A percentile compares a stretch with the other conserved stretches of the same genome.
Conservation (phyloP, 495 filamentous ascomycete genomes). For the Cercophora sp. region DNA sequence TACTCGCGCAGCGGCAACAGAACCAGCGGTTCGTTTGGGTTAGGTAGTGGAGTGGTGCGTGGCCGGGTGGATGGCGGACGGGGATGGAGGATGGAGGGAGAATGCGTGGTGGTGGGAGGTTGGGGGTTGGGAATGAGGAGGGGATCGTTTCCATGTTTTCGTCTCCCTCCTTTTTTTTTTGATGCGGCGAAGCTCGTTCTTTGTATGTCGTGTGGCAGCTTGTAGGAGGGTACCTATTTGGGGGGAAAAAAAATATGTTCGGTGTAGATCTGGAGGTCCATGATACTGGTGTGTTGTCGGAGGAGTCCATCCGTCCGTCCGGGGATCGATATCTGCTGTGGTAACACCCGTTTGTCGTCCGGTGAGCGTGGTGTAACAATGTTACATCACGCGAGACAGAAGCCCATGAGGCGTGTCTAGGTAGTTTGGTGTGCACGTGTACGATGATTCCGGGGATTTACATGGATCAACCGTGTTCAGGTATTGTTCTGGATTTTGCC, state of each 20-base stretch:
- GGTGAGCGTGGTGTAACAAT: no score
- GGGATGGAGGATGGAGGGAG: background rate
- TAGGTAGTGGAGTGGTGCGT: background rate
- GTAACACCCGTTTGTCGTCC: no score
- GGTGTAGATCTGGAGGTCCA: no score
- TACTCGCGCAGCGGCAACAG: slow-evolving; percentile 23
- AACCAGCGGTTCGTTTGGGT: slow-evolving; percentile 27
- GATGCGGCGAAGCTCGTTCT: background rate
- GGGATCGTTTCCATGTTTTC: no score
- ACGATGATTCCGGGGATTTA: no score
- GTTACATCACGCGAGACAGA: no score
- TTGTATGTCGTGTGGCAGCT: background rate
- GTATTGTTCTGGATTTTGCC: no score
- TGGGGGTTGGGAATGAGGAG: slow-evolving; percentile 25
- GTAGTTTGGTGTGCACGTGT: no score
- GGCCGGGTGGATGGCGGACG: slow-evolving; percentile 2
- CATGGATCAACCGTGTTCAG: no score
- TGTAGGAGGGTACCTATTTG: background rate
- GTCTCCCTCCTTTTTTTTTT: no score
- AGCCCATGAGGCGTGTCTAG: no score
- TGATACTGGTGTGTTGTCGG: background rate
- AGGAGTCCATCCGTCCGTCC: background rate
- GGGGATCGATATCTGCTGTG: background rate
- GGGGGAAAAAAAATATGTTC: background rate
- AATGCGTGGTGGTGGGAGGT: slow-evolving; percentile 18